These are phyloP conservation scores for Lenwebbia sp. DNA, from an alignment of 345 rosid species.

Conservation along the genomic window DNA sequence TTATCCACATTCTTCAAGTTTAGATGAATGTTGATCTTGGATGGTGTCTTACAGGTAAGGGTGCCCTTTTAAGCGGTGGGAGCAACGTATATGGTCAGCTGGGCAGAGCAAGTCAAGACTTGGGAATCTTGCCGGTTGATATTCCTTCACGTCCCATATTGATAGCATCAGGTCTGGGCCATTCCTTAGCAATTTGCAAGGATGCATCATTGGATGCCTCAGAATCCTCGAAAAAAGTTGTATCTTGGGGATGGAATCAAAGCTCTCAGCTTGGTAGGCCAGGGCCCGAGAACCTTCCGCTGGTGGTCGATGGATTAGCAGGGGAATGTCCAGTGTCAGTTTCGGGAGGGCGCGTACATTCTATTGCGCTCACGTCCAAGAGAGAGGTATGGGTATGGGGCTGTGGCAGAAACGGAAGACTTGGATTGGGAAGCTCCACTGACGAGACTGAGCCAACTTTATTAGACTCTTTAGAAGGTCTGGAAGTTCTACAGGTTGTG, in stretches of 20 bases:
- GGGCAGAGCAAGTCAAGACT: conserved; percentile 44
- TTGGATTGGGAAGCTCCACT: conserved; percentile 64
- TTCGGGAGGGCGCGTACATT: conserved; percentile 71
- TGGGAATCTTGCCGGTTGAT: conserved; percentile 61
- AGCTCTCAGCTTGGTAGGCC: conserved; percentile 73
- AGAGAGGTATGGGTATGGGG: conserved; percentile 89
- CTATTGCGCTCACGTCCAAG: conserved; percentile 47
- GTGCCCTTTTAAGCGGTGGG: conserved; percentile 60
- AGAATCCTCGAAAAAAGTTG: conserved; percentile 12
- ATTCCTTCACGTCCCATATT: conserved; percentile 16
- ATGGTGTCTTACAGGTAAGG: conserved; percentile 40
- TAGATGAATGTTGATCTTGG: neutral
- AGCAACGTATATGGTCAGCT: conserved; percentile 81
- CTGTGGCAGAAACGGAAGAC: conserved; percentile 75
- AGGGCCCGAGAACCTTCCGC: conserved; percentile 42
- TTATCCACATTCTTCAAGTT: neutral
- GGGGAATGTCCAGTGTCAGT: conserved; percentile 39
- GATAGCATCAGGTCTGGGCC: conserved; percentile 82
- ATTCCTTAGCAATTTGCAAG: conserved; percentile 64
- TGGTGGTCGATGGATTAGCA: conserved; percentile 33
- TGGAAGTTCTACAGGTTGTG: conserved; percentile 44
- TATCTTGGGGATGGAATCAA: conserved; percentile 92
- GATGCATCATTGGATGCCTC: conserved; percentile 8
- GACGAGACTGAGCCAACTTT: conserved; percentile 60
- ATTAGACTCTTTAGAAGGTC: conserved; percentile 47